Base-by-base conservation (phyloP, 1,284 basidiomycete genomes). In the Amylostereum areolatum region DNA sequence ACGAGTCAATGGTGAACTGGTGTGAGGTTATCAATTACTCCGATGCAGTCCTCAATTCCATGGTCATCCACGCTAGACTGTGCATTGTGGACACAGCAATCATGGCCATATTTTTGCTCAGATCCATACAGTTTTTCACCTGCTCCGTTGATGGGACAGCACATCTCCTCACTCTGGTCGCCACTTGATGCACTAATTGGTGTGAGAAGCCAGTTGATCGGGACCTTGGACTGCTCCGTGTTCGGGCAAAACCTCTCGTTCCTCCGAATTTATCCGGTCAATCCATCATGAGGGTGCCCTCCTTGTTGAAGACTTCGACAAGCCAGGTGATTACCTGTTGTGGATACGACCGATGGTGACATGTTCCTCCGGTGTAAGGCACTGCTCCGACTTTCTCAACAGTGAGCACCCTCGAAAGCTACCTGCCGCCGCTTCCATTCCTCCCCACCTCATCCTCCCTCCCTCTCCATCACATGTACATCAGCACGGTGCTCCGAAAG, bases 1-100 rank as follows among this genome's bases (percentile, higher is more conserved):
- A 59, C 40, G 54, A 62, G 50, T 66, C 63, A 2, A 45, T 54
- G 27, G 64, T 64, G 1, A 55, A 62, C 33, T 65, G 63, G 64
- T 12, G 47, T 7, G 33, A 51, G 30, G 24, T 24, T 6, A 53
- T 45, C 0, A 61, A 68, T 39, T 57, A 57, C 52, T 65, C 2
- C 52, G 55, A n/a, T 66, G 64, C 44, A 59, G 40, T 31, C 60
- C 62, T 2, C 11, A 0, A 0, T 68, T 66, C 48, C 55, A 62
- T 37, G 51, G 51, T 4, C 34, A 33, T 0, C 53, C 56, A 24
- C 52, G 59, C 2, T 62, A 62, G 64, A 67, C 41, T 56, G 53
- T 4, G 48, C 9, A 49, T 66, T 12, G 46, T 62, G 10, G 45
- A 59, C 31, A 55, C 53, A 3, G 6, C 42, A n/a, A n/a, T n/a